Percentiles rank a stretch among this genome's conserved stretches.
Conservation (phyloP, 805 yeast genomes). For the Yarrowia sp. region DNA sequence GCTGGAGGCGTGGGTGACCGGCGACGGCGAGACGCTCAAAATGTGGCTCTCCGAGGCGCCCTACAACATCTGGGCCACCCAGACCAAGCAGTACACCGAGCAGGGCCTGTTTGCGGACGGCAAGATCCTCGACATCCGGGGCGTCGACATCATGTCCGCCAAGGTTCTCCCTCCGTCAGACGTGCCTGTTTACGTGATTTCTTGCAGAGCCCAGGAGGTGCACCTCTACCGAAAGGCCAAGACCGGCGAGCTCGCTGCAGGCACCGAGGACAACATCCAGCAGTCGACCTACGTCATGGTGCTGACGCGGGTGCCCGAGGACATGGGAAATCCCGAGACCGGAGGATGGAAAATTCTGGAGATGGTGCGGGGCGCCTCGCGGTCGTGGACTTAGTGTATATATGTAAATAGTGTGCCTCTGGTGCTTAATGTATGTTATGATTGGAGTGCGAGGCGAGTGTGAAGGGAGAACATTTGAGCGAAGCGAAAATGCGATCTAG, state of each 20-base stretch:
- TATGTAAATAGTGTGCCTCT: conserved; percentile 16
- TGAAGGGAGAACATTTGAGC: too few relatives aligned
- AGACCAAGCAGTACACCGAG: conserved; percentile 86
- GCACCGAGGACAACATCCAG: conserved; percentile 88
- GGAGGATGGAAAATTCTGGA: conserved; percentile 97
- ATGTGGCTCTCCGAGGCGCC: conserved; percentile 97
- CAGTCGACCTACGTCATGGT: conserved; percentile 96
- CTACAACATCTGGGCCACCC: conserved; percentile 88
- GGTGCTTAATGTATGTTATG: too few relatives aligned
- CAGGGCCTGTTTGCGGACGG: conserved; percentile 92
- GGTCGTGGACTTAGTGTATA: conserved; percentile 57
- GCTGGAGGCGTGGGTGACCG: conserved; percentile 89
- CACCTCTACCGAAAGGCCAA: conserved; percentile 83
- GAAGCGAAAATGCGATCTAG: too few relatives aligned
- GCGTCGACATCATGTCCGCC: conserved; percentile 86
- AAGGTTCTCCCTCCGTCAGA: conserved; percentile 87
- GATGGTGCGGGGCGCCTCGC: conserved; percentile 89
- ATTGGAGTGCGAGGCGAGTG: neutral
- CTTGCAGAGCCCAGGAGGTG: conserved; percentile 96
- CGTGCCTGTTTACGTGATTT: conserved; percentile 86
- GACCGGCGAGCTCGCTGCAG: conserved; percentile 94
- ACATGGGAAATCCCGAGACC: conserved; percentile 82
- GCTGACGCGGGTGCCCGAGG: conserved; percentile 87
- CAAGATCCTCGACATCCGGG: conserved; percentile 87
- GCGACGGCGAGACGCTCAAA: conserved; percentile 79